Evolutionary conservation across 2,329 filamentous ascomycete species (phyloP).

Genomic region (Claviceps sp.): DNA sequence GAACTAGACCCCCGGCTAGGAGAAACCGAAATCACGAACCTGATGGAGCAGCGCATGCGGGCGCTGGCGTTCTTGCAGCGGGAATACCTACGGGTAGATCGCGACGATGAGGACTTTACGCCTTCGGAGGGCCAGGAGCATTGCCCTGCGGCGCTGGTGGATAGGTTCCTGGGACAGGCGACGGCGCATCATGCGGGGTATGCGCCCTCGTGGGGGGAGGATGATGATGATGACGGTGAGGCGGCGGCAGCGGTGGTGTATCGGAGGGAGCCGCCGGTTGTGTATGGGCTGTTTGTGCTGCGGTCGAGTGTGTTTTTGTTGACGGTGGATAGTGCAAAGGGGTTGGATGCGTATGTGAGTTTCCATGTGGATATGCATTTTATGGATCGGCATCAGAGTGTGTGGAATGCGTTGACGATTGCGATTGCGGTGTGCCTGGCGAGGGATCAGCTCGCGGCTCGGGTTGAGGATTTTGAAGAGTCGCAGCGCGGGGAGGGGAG

Average conservation of each 20-base stretch:
- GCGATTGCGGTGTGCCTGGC: conserved; percentile 27
- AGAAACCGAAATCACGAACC: conserved; percentile 19
- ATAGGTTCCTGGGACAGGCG: conserved; percentile 3
- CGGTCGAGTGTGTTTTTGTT: conserved; percentile 25
- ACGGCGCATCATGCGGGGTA: background rate
- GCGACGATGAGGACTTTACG: conserved; percentile 19
- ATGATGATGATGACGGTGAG: conserved; percentile 1
- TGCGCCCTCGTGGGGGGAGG: background rate
- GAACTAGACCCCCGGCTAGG: conserved; percentile 18
- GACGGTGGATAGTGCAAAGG: conserved; percentile 25
- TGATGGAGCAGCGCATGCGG: conserved; percentile 23
- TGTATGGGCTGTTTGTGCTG: conserved; percentile 31
- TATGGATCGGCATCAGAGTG: conserved; percentile 23
- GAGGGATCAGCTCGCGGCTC: conserved; percentile 24
- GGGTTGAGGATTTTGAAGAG: conserved; percentile 22
- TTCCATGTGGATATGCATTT: conserved; percentile 30
- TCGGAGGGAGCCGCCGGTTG: conserved; percentile 23
- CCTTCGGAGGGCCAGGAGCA: background rate
- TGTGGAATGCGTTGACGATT: conserved; percentile 32
- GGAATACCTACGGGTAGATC: conserved; percentile 18
- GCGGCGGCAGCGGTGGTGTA: conserved; percentile 7
- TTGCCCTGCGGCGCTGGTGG: conserved; percentile 3
- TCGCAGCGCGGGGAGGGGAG: conserved; percentile 18
- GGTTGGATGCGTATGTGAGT: conserved; percentile 23
- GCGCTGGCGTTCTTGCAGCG: conserved; percentile 23